phyloP scores from a whole-genome alignment of 176 grass and related monocot genomes.

The Panicum miliaceum region DNA sequence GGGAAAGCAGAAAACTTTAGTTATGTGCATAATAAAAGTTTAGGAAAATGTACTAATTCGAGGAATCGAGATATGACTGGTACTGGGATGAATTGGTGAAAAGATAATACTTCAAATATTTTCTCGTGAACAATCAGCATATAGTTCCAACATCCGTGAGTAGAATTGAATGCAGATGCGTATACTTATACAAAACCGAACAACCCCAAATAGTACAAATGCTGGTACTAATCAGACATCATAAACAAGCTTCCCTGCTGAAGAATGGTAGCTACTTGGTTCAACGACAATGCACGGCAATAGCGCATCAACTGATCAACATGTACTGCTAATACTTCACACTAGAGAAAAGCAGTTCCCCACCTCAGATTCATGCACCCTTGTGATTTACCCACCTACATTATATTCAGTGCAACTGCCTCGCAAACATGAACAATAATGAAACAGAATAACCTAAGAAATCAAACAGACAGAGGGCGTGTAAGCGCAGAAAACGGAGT shows the following conservation, averaged over 20 bases:
- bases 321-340: neutral
- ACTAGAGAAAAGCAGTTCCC: neutral
- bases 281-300: neutral
- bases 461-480: neutral
- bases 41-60: neutral
- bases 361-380: neutral
- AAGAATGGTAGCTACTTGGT: neutral
- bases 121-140: neutral
- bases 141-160: neutral
- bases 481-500: neutral
- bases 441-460: neutral
- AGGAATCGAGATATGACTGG: neutral
- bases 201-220: neutral
- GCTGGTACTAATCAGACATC: neutral
- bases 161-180: neutral
- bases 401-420: neutral
- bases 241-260: neutral
- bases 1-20: neutral
- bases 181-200: neutral
- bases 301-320: neutral
- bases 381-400: neutral
- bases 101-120: neutral
- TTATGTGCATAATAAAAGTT: neutral
- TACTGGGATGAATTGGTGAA: neutral
- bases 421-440: neutral